Base-by-base conservation (phyloP, 2,329 filamentous ascomycete genomes). In the Neoarthrinium moseri region DNA sequence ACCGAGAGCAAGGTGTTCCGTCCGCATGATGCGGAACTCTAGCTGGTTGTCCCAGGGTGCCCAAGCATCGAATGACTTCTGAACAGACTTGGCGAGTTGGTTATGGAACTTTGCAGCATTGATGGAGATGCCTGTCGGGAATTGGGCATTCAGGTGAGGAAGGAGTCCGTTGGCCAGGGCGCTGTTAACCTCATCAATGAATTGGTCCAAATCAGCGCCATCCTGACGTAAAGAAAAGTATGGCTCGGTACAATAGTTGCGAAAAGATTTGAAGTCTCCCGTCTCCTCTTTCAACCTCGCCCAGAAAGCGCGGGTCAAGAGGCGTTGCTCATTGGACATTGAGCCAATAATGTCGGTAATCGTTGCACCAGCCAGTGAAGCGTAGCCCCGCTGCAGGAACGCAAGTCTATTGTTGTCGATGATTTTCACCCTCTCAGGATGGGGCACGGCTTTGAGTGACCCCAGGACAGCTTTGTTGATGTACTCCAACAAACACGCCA, bases 1-100 rank as follows among this genome's bases (percentile, higher is more conserved):
- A 5, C 69, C 73, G 1, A 83, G 69, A 0, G 84, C 60, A 20
- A 79, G 51, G 51, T 79, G 73, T 3, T 65, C 62, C 1, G 68
- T 72, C 3, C 70, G 51, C 12, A 57, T 58, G 21, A 69, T 58
- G 2, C 60, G 56, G 3, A 68, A 62, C 22, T 69, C 62, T 11
- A 67, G 54, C 4, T 64, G 60, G 7, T 30, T 37, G 10, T 51
- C 27, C 7, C 51, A 50, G 1, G 55, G 56, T 2, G 54, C 8
- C 59, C 66, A 65, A 0, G 35, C n/a, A 2, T 15, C 2, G 17
- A 35, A 43, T 15, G 63, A 43, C 1, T 23, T 17, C 0, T 15
- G 2, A 10, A 60, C 4, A 23, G 7, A 52, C 51, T 1, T 50
- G 45, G 15, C 6, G 23, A 58, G 41, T 37, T 59, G 24, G 5